Percentiles rank a stretch among this genome's conserved stretches.
These are phyloP conservation scores for Calonectria naviculata DNA, from an alignment of 2,329 filamentous ascomycete species.

Conservation along the genomic window DNA sequence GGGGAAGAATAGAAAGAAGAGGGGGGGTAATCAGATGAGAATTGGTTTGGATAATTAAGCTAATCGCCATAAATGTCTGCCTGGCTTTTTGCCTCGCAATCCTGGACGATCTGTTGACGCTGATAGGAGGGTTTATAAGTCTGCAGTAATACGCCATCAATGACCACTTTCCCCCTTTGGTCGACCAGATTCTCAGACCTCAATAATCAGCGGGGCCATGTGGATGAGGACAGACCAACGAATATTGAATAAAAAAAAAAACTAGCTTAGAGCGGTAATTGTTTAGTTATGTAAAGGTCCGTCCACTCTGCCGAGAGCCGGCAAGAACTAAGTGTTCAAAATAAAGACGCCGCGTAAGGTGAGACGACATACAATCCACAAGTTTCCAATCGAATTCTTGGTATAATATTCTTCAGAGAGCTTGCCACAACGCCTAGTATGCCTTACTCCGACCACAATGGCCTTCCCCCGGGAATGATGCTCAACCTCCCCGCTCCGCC, in stretches of 20 bases:
- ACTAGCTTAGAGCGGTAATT: not conserved
- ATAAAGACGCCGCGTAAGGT: not conserved
- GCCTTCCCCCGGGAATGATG: conserved; percentile 16
- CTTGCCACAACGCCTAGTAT: conserved; percentile 19
- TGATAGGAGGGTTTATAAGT: conserved; percentile 15
- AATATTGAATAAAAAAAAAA: not conserved
- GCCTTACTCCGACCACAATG: conserved; percentile 9
- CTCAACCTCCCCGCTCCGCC: conserved; percentile 1
- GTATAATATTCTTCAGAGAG: conserved; percentile 16
- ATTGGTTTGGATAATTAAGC: not conserved
- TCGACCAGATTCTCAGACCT: not conserved
- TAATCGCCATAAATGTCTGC: not conserved
- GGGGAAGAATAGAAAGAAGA: not conserved
- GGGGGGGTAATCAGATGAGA: too few species aligned
- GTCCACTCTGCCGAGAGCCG: not conserved
- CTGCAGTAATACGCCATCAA: not conserved
- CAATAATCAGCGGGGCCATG: not conserved
- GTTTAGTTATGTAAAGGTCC: not conserved
- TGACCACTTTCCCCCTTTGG: not conserved
- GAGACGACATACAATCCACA: not conserved
- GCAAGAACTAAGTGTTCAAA: not conserved
- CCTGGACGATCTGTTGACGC: not conserved
- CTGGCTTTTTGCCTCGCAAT: not conserved
- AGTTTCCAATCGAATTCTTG: conserved; percentile 20
- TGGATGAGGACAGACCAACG: not conserved